Evolutionary conservation across 805 yeast species (phyloP), one percentile per base, ranked within the genome.

Genomic region (Barnettozyma wickerhamii): DNA sequence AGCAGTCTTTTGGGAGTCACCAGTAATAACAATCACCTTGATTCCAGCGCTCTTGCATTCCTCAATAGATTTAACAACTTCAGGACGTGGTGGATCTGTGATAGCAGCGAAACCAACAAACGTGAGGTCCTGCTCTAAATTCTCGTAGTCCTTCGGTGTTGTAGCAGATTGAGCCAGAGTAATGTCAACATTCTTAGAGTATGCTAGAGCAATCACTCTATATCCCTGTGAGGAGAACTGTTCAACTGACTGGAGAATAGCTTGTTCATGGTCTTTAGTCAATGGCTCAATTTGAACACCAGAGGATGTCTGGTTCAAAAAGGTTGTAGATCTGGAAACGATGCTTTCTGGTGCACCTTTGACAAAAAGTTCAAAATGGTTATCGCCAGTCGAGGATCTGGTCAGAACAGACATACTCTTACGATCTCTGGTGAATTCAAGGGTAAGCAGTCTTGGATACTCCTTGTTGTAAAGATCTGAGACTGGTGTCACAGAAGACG

Each of bases 261-360:
- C 41, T 3, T 43, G 45, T 34, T 52, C 59, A 38, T 65, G 65
- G n/a, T 53, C 56, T 7, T 60, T 55, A 10, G 69, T 58, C 37
- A 70, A 53, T 10, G 48, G 35, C 13, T 51, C 52, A 24, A 45
- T 49, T 7, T 44, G 34, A 10, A 53, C 32, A 10, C 15, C 18
- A 10, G 53, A 51, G 28, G 51, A 43, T 3, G 50, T 39, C 35
- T 60, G 60, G 18, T 63, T 65, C 30, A 64, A 52, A 58, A 71
- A 64, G 26, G 51, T 58, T 19, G 62, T 56, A 38, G 77, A 74
- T 38, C 72, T 59, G 2, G 55, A 58, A 33, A 76, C 52, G 30
- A 75, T 51, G 37, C 71, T 62, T 55, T 75, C 81, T 19, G 77
- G 79, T 0, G 81, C 81, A 46, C 81, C 81, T 52, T 75, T 75